Base-by-base conservation (phyloP, 169 alveolate genomes). In the Eimeria sp. region DNA sequence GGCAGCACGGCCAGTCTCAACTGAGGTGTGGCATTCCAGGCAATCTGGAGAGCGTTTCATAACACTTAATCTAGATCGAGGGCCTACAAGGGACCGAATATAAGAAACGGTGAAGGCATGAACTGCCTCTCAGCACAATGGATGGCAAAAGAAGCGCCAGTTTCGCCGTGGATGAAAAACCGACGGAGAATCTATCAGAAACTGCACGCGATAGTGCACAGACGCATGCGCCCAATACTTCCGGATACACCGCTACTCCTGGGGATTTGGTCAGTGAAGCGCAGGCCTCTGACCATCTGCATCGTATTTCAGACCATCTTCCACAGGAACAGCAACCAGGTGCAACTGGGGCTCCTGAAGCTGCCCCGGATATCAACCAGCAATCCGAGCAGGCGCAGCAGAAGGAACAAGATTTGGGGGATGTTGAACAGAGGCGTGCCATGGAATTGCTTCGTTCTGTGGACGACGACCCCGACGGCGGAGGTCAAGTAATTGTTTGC, bases 401-500 rank as follows among this genome's bases (percentile, higher is more conserved):
- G 65, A 61, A 86, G 43, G 75, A 58, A 49, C 78, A 86, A 43
- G 93, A 86, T 61, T 34, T 40, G 27, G 93, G 93, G 49, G 93
- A 63, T 86, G 93, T 34, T 40, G 93, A 86, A 47, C 93, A 86
- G 82, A 58, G 80, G 93, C 93, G 76, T 9, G 93, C 93, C 51
- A 61, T 86, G 80, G 93, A 86, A 25, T 61, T 86, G 65, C 93
- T 86, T 22, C 65, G 93, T 61, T 86, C 93, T 63, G 82, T 86
- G 11, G 93, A 86, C 18, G 93, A 86, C 27, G 93, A 86, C 13
- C 82, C 82, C 63, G 93, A 86, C 82, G 30, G 43, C 63, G 93
- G 65, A 43, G 93, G 93, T n/a, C 27, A 63, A 58, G 93, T 86
- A 45, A 86, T 86, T 86, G 93, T 86, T 16, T 86, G 93, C 93